Evolutionary conservation across 2,329 filamentous ascomycete genomes (phyloP).

Genomic region (Fusarium xyrophilum): DNA sequence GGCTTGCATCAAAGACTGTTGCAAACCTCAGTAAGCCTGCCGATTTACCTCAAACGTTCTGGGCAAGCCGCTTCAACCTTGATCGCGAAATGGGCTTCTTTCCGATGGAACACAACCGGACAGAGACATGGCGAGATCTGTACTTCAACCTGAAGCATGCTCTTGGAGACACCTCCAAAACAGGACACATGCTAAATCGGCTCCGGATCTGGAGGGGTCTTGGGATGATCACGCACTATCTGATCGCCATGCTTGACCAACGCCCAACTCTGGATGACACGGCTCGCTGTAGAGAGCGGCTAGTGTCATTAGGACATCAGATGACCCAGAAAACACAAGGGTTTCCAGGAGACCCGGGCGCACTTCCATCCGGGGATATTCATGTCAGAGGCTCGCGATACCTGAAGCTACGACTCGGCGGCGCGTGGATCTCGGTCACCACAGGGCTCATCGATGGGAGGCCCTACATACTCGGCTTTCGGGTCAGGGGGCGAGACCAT

Average conservation of each 20-base stretch:
- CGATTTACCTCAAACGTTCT: conserved; percentile 7
- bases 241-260: not conserved
- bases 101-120: fast-evolving
- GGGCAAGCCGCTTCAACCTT: conserved; percentile 12
- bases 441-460: not conserved
- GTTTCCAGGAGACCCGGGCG: fast-evolving
- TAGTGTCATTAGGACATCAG: not conserved
- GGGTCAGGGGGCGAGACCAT: not conserved
- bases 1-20: conserved; percentile 3
- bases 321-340: not conserved
- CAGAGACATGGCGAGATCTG: not conserved
- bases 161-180: not conserved
- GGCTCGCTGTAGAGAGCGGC: fast-evolving
- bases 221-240: not conserved
- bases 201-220: conserved; percentile 1
- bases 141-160: not conserved
- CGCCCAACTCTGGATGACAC: fast-evolving
- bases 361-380: fast-evolving
- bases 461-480: conserved; percentile 1
- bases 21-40: not conserved
- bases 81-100: conserved; percentile 12
- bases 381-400: not conserved
- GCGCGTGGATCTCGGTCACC: not conserved
- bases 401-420: not conserved
- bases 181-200: not conserved